phyloP scores from a whole-genome alignment of 2,329 filamentous ascomycete species.

The Calonectria pteridis region DNA sequence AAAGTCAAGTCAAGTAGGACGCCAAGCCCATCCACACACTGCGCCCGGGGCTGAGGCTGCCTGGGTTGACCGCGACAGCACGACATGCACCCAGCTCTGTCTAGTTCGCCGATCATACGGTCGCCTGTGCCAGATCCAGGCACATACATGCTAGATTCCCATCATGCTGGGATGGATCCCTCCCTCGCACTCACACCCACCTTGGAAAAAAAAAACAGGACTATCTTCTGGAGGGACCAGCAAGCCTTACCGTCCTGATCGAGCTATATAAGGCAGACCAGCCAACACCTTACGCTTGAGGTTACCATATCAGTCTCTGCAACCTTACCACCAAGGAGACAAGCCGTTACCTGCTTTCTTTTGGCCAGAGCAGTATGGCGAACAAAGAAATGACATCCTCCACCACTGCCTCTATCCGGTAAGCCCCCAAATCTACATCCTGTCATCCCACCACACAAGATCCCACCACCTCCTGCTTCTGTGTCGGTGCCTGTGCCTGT shows the following conservation, averaged over 20 bases:
- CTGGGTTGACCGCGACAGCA: background rate
- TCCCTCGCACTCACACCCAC: background rate
- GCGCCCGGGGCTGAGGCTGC: background rate
- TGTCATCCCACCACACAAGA: background rate
- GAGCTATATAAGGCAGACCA: background rate
- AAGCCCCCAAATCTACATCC: background rate
- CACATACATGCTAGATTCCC: background rate
- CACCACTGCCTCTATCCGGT: background rate
- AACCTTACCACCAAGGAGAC: background rate
- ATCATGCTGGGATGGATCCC: background rate
- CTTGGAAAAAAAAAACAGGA: background rate
- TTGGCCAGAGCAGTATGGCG: background rate
- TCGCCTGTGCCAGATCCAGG: background rate
- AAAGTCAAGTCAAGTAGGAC: background rate
- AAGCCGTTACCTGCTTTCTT: background rate
- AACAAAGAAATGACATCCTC: background rate
- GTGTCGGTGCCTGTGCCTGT: background rate
- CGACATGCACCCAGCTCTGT: background rate
- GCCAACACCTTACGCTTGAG: background rate
- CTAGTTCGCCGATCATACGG: background rate
- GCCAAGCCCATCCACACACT: background rate
- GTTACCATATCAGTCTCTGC: background rate
- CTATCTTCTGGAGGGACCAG: background rate
- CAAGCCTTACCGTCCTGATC: background rate
- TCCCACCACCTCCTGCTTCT: background rate